Evolutionary conservation across 805 yeast species (phyloP), one percentile per base, ranked within the genome.

Genomic region (Saccharomycopsis amapae): DNA sequence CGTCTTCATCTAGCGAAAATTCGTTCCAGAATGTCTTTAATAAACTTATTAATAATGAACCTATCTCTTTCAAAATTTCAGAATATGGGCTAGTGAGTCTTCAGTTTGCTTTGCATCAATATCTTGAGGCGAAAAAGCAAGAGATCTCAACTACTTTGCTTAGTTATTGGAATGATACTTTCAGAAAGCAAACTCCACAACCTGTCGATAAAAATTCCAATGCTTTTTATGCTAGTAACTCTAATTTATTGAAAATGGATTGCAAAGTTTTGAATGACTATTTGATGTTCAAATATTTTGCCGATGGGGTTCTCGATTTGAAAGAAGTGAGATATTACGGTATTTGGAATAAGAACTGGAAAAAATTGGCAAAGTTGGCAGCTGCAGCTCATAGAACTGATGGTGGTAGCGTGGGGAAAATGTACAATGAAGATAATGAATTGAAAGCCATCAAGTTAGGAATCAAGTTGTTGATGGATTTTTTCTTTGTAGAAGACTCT

Each of bases 21-120:
- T 60, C 51, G 5, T 63, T 62, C 19, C 44, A 65, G 40, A 47
- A 54, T 35, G 48, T 58, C 45, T 37, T 53, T 52, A 38, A 52
- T 49, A 17, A 48, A 51, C 20, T 48, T 55, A 19, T 53, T 58
- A 26, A 28, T 64, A n/a, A 52, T 51, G 28, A 58, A 62, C 62
- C 60, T 22, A 51, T 62, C 31, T 51, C 57, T 37, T 45, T 56
- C 18, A 57, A 60, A 28, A 59, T 32, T 34, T 39, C 40, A 25
- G 34, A 19, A 26, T 39, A n/a, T 30, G 38, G 60, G 49, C 65
- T 63, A 39, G 46, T 68, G 45, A 55, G 62, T 61, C 61, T 34
- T 56, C 62, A 34, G 19, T 23, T 30, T 48, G 30, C 40, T 26
- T 36, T 45, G 13, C 18, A 39, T 20, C 48, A 34, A 17, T 24